Evolutionary conservation across 2,329 filamentous ascomycete species (phyloP), one percentile per base, ranked within the genome.

Genomic region (Beauveria rudraprayagi): DNA sequence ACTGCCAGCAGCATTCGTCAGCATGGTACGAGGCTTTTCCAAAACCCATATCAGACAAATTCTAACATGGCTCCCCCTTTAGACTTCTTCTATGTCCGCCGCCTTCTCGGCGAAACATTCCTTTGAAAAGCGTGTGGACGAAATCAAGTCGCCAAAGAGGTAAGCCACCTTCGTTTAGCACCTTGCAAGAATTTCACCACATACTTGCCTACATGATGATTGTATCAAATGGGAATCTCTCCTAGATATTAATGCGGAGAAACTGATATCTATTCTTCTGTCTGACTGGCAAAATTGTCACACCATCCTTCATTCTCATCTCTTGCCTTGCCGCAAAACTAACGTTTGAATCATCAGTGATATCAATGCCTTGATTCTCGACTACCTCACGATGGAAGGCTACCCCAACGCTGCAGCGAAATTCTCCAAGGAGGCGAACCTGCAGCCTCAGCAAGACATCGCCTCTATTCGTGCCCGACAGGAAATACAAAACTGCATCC

Each of bases 141-240:
- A 92, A 67, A 85, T 92, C 68, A 93, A 91, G 71, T 86, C 91
- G 54, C 89, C 90, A 40, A 99, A 97, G 77, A 91, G 87, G 94
- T 96, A 87, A 77, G 88, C 0, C 22, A 24, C 17, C 37, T 28
- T 50, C 10, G 54, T 61, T 40, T 24, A 60, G 24, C 54, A 63
- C 30, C 30, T 22, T 10, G 10, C 28, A n/a, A 52, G 3, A 37
- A 40, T 56, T 57, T 56, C 56, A 34, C 43, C 48, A 57, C 52
- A 41, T 24, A n/a, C 30, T 28, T 14, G 54, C 65, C 66, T 66
- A 78, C 69, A 80, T 85, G 81, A 96, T 96, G 92, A 95, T 90
- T 78, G 82, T 87, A 87, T 90, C 88, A 95, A 56, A 96, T 99
- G 94, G 94, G 94, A 99, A 99, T 99, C 94, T 99, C 95, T 99